Base-by-base conservation (phyloP, 352 stramenopile genomes). In the Thraustotheca clavata region DNA sequence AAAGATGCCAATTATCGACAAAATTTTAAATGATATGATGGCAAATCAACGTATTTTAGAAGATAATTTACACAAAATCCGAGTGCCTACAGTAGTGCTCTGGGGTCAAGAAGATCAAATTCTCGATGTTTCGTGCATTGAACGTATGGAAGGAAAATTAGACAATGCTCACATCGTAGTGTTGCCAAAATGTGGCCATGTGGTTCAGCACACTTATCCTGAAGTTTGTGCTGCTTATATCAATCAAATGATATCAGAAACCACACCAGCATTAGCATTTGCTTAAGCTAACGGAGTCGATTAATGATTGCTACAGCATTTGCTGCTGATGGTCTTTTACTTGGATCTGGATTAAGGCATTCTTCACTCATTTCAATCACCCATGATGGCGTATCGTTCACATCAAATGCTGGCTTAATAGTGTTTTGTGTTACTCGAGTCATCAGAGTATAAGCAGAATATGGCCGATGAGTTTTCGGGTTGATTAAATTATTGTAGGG, bases 21-120 rank as follows among this genome's bases (percentile, higher is more conserved):
- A 87, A 69, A 86, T 90, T 50, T 68, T 85, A 0, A 20, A 43
- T 0, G 81, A 88, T 60, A 76, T 73, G 24, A 48, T 85, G 32
- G 50, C 67, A 20, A 71, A 88, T 35, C 79, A 71, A 38, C 83
- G 75, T 2, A 66, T 87, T 20, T 59, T 90, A 26, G 81, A 90
- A 59, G 69, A 86, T 18, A 67, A 83, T 20, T 55, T 90, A 22
- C 76, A 78, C 6, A 63, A 60, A 24, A 90, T 90, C 63, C 70
- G 66, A 2, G 76, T 76, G 9, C 78, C 73, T 50, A 86, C 77
- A 34, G 61, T 90, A 12, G 72, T 90, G 4, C 78, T 90, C 69
- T 90, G 79, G 81, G 81, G 81, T 46, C 76, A 86, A 49, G 72
- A 88, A 46, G 81, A 90, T 38, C 77, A 77, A 57, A 74, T 90